Base-by-base conservation (phyloP, 2,329 filamentous ascomycete species). In the Endoconidiophora laricicola region DNA sequence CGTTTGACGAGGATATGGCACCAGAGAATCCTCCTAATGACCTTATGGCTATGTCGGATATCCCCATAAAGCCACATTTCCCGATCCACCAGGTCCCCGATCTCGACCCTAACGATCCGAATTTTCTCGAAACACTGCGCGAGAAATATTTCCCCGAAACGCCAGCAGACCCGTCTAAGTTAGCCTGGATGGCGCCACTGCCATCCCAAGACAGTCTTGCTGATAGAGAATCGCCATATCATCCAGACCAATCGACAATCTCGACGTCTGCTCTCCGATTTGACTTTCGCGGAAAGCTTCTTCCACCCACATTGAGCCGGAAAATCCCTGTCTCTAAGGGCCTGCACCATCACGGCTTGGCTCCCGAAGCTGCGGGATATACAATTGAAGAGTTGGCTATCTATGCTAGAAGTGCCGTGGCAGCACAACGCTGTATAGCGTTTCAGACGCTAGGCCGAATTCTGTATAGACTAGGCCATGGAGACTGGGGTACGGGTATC, bases 291-390 rank as follows among this genome's bases (percentile, higher is more conserved):
- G 91, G 90, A 54, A 73, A 74, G 0, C 72, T 98, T 2, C 72
- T 98, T 10, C 78, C 90, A 0, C 91, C 91, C 0, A 73, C 78
- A 45, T 74, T 78, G 33, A 79, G 86, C 23, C 73, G 87, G 50
- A 70, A 75, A 2, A 79, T 96, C 23, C 84, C 90, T 4, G 77
- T 78, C 1, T 80, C 78, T 10, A 76, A 81, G 53, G 91, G 91
- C 0, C 72, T 98, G 12, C 91, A 98, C 63, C 90, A 98, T 63
- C 91, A 98, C 62, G 87, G 83, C 55, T 79, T 88, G 52, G 88
- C 90, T 1, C 91, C 91, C 14, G 86, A 94, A 63, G 86, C 88
- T 1, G 91, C 91, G 0, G 91, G 91, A 0, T 98, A 98, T 65
- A 96, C 91, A 0, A 76, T 98, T 26, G 78, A 79, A 0, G 91